phyloP scores from a whole-genome alignment of 2,329 filamentous ascomycete species.

The Talaromyces sp. region DNA sequence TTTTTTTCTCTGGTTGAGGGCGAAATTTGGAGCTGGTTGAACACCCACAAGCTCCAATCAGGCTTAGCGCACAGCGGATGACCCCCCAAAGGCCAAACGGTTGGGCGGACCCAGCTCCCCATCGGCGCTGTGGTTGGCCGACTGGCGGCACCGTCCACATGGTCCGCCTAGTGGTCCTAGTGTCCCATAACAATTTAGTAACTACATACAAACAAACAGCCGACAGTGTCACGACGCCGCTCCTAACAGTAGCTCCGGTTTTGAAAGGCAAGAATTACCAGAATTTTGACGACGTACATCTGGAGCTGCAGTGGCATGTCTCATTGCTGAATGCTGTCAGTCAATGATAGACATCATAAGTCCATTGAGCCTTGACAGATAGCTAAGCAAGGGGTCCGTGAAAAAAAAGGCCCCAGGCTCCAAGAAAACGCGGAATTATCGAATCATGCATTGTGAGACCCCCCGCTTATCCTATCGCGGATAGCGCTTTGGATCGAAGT shows the following conservation, averaged over 20 bases:
- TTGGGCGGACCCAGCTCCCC: constrained; percentile 31
- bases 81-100: constrained; percentile 37
- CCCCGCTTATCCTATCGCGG: background rate
- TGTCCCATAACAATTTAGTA: no score
- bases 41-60: constrained; percentile 28
- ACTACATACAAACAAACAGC: background rate
- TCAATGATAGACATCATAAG: no score
- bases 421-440: background rate
- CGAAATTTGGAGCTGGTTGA: constrained; percentile 30
- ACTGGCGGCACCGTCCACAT: constrained; percentile 14
- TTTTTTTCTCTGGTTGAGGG: constrained; percentile 11
- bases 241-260: background rate
- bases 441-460: background rate
- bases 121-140: constrained; percentile 10
- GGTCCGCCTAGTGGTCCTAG: background rate
- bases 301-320: no score
- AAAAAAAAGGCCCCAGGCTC: background rate
- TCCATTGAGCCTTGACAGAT: background rate
- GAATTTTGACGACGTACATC: no score
- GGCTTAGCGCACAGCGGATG: constrained; percentile 31
- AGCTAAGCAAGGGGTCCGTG: background rate
- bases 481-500: background rate
- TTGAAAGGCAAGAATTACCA: no score
- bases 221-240: background rate
- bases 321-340: no score